Base-by-base conservation (phyloP, 305 asterid species). In the Solanum hybrid region DNA sequence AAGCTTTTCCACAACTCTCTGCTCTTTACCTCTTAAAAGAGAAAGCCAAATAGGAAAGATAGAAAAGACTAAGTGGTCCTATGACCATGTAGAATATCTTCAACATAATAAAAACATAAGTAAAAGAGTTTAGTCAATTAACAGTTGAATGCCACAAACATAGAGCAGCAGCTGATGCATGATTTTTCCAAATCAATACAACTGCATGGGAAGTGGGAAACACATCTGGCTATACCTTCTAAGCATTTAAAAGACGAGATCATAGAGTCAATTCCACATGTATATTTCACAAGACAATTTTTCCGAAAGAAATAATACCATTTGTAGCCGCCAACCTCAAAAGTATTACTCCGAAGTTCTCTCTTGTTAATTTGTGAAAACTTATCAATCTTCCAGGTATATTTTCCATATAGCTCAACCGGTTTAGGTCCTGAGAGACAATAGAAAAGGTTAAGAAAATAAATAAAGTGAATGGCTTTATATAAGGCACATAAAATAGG, bases 341-440 rank as follows among this genome's bases (percentile, higher is more conserved):
- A 97, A 26, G 95, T 94, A 91, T 93, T 93, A 94, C 98, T 96
- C 91, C 97, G 95, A 76, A 95, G 97, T 91, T 98, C 99, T 93
- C 98, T 93, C 97, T 96, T 95, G 94, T 95, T 95, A 79, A 95
- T 94, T 92, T 95, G 98, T 73, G 98, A 95, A 90, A 96, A 96
- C 78, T 96, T 94, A 38, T 97, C 98, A 92, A 97, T 95, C 93
- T 96, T 97, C 99, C 99, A 97, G 24, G 98, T 96, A 92, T 95
- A 88, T 92, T 90, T 96, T 82, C 98, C 99, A 93, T 93, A 97
- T 83, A 97, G 93, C 75, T 94, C 96, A 26, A 95, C 90, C 91
- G 98, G 98, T 91, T 95, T 95, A 83, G 93, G 95, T 86, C 97
- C 99, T 98, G 94, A 91, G 94, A 85, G 94, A 82, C 61, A 72